phyloP scores from a whole-genome alignment of 371 early-diverging fungal genomes.

The Dichotomocladium elegans region DNA sequence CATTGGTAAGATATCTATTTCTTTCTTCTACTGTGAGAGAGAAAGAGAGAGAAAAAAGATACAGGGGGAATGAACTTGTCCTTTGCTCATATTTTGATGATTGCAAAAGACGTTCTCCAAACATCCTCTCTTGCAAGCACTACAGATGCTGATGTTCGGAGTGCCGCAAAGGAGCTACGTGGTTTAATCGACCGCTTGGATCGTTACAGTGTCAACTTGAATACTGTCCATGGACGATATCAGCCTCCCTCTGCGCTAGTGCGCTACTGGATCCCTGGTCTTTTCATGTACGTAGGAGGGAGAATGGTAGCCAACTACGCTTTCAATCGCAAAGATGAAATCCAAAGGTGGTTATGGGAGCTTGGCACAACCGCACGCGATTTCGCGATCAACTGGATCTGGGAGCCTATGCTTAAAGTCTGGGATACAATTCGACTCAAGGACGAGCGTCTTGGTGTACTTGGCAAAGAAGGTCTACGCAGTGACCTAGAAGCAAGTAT shows the following conservation, averaged over 20 bases:
- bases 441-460: conserved; percentile 68
- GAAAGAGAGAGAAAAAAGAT: too few relatives aligned
- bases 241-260: conserved; percentile 42
- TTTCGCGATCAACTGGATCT: conserved; percentile 75
- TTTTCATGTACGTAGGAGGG: conserved; percentile 34
- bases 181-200: conserved; percentile 9
- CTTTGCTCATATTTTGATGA: neutral
- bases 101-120: neutral
- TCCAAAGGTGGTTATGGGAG: conserved; percentile 42
- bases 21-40: neutral
- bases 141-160: neutral
- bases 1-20: neutral
- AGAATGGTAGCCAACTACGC: conserved; percentile 32
- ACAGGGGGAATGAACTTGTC: too few relatives aligned
- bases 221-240: conserved; percentile 19
- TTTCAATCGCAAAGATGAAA: conserved; percentile 46
- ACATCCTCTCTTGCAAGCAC: neutral
- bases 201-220: conserved; percentile 10
- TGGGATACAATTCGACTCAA: conserved; percentile 83
- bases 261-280: conserved; percentile 62
- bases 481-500: conserved; percentile 74
- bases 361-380: conserved; percentile 48
- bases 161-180: neutral
- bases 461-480: conserved; percentile 71
- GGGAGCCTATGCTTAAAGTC: conserved; percentile 71